Evolutionary conservation across 2,329 filamentous ascomycete genomes (phyloP).

Genomic region (Shiraia bambusicola): DNA sequence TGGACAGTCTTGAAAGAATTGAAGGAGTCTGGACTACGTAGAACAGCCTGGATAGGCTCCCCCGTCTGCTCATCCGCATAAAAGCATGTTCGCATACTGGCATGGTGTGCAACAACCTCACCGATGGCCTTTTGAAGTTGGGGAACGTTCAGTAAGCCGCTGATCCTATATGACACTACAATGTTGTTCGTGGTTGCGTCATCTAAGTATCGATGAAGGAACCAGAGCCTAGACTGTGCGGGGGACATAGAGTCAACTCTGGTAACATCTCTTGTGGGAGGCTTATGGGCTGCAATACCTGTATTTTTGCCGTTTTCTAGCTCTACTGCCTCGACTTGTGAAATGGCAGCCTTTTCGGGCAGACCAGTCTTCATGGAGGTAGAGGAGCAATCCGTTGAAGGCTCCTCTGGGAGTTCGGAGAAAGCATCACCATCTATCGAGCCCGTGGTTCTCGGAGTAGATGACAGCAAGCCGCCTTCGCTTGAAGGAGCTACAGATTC

Average conservation of each 20-base stretch:
- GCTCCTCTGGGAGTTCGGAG: no score
- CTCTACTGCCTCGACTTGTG: no score
- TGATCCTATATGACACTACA: background rate
- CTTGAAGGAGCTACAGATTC: no score
- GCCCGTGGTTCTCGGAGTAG: no score
- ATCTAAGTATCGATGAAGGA: constrained; percentile 34
- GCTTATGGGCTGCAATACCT: no score
- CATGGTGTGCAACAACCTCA: background rate
- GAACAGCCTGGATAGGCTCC: background rate
- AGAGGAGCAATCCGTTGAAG: no score
- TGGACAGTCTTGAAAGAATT: background rate
- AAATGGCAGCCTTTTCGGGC: no score
- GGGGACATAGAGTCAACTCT: constrained; percentile 34
- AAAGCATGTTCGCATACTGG: background rate
- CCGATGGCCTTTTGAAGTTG: background rate
- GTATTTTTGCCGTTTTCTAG: no score
- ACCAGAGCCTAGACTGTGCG: constrained; percentile 48
- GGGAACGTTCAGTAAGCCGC: background rate
- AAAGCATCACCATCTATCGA: no score
- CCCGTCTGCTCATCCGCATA: background rate
- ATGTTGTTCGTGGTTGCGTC: constrained; percentile 47
- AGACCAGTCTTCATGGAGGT: no score
- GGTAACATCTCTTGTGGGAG: no score
- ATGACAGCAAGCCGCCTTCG: no score
- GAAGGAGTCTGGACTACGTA: background rate